Base-by-base conservation (phyloP, 2,329 filamentous ascomycete species). In the Aspergillus hortae region DNA sequence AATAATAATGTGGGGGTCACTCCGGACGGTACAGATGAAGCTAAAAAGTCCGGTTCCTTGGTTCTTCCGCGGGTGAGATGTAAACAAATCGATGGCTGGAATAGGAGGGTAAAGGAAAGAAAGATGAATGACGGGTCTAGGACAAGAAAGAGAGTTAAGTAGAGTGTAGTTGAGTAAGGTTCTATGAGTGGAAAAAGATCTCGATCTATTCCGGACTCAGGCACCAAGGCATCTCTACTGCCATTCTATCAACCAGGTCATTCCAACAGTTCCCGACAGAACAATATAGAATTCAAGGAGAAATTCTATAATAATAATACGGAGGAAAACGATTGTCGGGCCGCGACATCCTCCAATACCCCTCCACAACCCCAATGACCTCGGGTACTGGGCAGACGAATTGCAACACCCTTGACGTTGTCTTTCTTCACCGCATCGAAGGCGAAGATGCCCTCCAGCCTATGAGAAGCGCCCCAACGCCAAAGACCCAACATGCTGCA, bases 401-500 rank as follows among this genome's bases (percentile, higher is more conserved):
- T 44, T 25, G 35, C 32, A 44, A 17, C 40, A 14, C 42, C 41
- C 23, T 45, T 40, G 36, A 32, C 46, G 52, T 30, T 54, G 42
- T 49, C 54, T 55, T 62, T 61, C 60, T 61, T 61, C 62, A 65
- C 65, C 62, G 61, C 63, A 66, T 61, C 65, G 56, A 61, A 56
- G 64, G 65, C 58, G 48, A 57, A 43, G 21, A 47, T 23, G 40
- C 50, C 41, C 47, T 35, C 48, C 56, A 57, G 54, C 57, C 57
- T 56, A 62, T 60, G 47, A 49, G 47, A 58, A 49, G 23, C 27
- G 27, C 21, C 9, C 11, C 33, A 35, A 23, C 14, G 1, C 27
- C 12, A 15, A 14, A 17, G 44, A 32, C 32, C 44, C 44, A 38
- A 38, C 19, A 43, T 9, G 7, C 27, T 30, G 21, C 40, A 43